phyloP scores from a whole-genome alignment of 352 stramenopile species.

The Phytophthora palmivora region DNA sequence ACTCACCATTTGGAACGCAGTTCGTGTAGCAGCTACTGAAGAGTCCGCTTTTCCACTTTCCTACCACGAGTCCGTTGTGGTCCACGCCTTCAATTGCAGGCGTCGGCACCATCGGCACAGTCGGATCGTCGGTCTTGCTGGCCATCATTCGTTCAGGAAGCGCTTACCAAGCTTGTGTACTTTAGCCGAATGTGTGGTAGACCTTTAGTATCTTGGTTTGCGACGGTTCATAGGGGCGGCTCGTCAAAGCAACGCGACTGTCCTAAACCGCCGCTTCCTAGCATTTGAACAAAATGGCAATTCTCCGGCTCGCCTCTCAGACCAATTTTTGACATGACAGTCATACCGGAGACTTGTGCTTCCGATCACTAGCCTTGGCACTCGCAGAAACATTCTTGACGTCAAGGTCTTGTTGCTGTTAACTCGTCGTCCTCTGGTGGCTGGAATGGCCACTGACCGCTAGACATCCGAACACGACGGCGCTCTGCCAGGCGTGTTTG shows the following conservation, averaged over 20 bases:
- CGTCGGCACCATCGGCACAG: constrained; percentile 32
- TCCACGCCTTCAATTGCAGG: constrained; percentile 40
- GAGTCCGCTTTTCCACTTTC: constrained; percentile 45
- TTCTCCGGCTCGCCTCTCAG: too few species aligned
- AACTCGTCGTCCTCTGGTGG: background rate
- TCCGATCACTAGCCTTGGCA: too few species aligned
- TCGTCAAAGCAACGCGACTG: constrained; percentile 15
- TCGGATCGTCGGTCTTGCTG: constrained; percentile 29
- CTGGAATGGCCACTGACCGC: background rate
- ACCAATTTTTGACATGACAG: background rate
- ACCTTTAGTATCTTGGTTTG: constrained; percentile 15
- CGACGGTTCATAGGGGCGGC: constrained; percentile 19
- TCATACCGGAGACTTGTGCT: background rate
- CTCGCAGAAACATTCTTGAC: background rate
- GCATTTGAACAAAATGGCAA: too few species aligned
- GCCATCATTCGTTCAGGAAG: constrained; percentile 20
- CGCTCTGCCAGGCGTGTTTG: constrained; percentile 14
- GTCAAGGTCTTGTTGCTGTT: background rate
- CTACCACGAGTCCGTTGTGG: constrained; percentile 50
- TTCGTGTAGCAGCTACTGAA: constrained; percentile 38
- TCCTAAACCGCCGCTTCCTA: background rate
- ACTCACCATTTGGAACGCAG: constrained; percentile 48
- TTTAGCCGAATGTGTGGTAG: constrained; percentile 28
- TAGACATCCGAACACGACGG: constrained; percentile 8
- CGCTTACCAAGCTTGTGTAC: constrained; percentile 29